Percentiles rank a stretch among this genome's conserved stretches.
phyloP scores from a whole-genome alignment of 2,329 filamentous ascomycete genomes.

The Hypoxylon sp. region DNA sequence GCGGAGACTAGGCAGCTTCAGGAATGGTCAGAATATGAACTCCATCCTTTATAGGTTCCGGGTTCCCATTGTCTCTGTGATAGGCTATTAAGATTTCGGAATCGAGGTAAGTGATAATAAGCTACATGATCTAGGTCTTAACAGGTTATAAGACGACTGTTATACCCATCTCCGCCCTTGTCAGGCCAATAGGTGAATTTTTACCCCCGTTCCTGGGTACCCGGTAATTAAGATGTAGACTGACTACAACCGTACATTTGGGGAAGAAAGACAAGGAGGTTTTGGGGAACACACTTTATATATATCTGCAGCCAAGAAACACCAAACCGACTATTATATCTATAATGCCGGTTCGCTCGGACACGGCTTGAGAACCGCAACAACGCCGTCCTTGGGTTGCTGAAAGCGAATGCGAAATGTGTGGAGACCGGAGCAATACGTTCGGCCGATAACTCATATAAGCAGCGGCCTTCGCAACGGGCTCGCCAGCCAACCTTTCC shows the following conservation, averaged over 20 bases:
- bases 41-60: neutral
- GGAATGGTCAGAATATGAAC: neutral
- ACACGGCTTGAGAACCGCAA: too few relatives aligned
- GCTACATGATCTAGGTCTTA: too few relatives aligned
- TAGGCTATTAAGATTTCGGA: neutral
- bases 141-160: too few relatives aligned
- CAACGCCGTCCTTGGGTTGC: neutral
- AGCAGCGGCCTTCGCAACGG: neutral
- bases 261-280: neutral
- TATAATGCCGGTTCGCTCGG: neutral
- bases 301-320: neutral
- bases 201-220: too few relatives aligned
- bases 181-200: neutral
- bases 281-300: neutral
- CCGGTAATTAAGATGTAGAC: neutral
- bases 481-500: neutral
- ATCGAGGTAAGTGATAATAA: neutral
- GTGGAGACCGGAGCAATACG: slow-evolving; percentile 14
- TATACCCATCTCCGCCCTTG: too few relatives aligned
- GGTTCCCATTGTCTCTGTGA: neutral
- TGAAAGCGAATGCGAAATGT: slow-evolving; percentile 12
- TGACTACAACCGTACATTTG: neutral
- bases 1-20: neutral
- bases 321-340: neutral
- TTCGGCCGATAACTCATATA: slow-evolving; percentile 20